Conservation (phyloP, 2,329 filamentous ascomycete species). For the Samsoniella hepiali region DNA sequence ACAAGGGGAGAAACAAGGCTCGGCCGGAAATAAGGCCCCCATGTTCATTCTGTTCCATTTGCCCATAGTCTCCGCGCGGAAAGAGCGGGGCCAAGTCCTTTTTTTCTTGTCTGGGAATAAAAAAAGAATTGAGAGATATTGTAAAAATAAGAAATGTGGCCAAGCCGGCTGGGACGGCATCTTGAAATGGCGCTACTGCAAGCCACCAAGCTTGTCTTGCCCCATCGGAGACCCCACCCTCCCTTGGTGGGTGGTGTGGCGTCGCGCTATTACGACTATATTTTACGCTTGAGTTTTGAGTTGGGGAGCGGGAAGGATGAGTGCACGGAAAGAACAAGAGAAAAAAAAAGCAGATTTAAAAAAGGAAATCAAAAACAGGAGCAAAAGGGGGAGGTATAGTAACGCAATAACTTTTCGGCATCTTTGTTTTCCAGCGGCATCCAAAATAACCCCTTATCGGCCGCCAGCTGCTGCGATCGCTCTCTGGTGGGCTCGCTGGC, state of each 20-base stretch:
- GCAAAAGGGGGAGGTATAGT: no score
- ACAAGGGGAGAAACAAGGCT: neutral
- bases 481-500: neutral
- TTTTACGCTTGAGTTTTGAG: conserved; percentile 26
- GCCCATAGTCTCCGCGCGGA: neutral
- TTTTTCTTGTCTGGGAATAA: neutral
- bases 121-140: neutral
- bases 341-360: neutral
- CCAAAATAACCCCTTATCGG: no score
- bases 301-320: neutral
- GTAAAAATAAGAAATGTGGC: conserved; percentile 20
- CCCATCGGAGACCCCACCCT: conserved; percentile 6
- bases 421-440: no score
- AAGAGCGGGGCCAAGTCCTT: neutral
- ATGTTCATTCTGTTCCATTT: neutral
- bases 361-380: neutral
- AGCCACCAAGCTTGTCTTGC: conserved; percentile 19
- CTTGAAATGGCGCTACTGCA: conserved; percentile 30
- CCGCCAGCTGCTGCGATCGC: neutral
- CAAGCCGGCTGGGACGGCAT: conserved; percentile 41
- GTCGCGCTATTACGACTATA: conserved; percentile 1
- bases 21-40: conserved; percentile 5
- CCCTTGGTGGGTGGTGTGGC: neutral
- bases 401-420: no score
- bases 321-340: no score